A percentile compares a stretch with the other conserved stretches of the same genome.
phyloP scores from a whole-genome alignment of 176 grass and related monocot species.

The barley (Hordeum vulgare) region DNA sequence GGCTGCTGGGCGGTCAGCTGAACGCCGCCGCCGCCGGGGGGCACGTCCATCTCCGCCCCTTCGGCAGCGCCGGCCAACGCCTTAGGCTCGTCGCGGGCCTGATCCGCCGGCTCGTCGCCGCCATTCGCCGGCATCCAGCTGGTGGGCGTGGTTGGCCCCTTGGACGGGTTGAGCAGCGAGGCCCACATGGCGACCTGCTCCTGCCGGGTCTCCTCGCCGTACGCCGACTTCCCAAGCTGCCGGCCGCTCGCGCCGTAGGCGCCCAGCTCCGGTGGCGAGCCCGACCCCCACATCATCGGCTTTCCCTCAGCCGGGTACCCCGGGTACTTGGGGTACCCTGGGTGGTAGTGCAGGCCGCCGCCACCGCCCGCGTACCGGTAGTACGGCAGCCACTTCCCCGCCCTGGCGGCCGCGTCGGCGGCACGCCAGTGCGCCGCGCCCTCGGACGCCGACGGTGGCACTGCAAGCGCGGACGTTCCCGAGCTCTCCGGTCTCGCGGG shows the following conservation, averaged over 20 bases:
- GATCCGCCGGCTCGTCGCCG: background rate
- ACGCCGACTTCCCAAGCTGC: background rate
- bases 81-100: constrained; percentile 12
- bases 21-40: background rate
- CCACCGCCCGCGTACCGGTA: constrained; percentile 3
- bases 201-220: background rate
- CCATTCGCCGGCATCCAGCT: constrained; percentile 12
- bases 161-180: constrained; percentile 37
- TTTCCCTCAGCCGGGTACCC: background rate
- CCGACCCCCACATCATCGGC: constrained; percentile 11
- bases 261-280: background rate
- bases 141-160: background rate
- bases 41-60: background rate
- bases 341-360: background rate
- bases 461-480: background rate
- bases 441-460: constrained; percentile 3
- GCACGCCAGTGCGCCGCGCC: background rate
- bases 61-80: background rate
- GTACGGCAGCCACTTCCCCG: constrained; percentile 41
- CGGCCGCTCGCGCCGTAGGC: background rate
- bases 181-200: constrained; percentile 55
- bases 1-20: background rate
- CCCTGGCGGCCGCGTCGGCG: background rate
- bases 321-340: background rate
- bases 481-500: background rate